Conservation (phyloP, 2,329 filamentous ascomycete species). For the Phoma sp. region DNA sequence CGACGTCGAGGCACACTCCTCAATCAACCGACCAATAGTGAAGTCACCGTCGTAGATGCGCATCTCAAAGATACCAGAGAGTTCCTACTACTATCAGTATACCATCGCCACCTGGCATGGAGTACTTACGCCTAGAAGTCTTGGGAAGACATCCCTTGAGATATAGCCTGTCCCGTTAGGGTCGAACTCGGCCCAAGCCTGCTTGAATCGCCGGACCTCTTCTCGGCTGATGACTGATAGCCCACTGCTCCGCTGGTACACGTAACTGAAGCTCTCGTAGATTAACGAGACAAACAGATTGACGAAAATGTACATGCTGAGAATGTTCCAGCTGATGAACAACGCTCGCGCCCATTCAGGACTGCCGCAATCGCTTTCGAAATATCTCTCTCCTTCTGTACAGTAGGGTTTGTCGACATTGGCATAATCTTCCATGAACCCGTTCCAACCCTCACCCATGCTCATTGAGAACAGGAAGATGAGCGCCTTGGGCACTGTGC, state of each 20-base stretch:
- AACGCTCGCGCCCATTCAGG: constrained; percentile 84
- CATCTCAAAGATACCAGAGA: constrained; percentile 97
- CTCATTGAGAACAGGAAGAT: constrained; percentile 94
- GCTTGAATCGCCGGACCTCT: constrained; percentile 95
- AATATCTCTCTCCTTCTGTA: constrained; percentile 74
- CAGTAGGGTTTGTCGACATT: constrained; percentile 80
- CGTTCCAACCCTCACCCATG: constrained; percentile 94
- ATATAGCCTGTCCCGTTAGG: constrained; percentile 92
- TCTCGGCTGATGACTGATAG: constrained; percentile 88
- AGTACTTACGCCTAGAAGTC: constrained; percentile 74
- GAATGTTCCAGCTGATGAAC: constrained; percentile 97
- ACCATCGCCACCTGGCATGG: not conserved
- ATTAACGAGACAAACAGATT: constrained; percentile 98
- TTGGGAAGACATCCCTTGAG: constrained; percentile 84
- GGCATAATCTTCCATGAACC: constrained; percentile 95
- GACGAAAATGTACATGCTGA: constrained; percentile 99
- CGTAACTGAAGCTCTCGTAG: constrained; percentile 99
- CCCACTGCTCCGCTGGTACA: constrained; percentile 96
- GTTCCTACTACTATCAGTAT: constrained; percentile 59
- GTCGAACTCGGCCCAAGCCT: constrained; percentile 96
- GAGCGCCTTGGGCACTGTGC: constrained; percentile 90
- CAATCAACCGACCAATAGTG: constrained; percentile 84
- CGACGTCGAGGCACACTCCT: constrained; percentile 72
- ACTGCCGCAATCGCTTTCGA: constrained; percentile 91
- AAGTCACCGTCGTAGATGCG: constrained; percentile 92